Conservation (phyloP, 176 grass and related monocot genomes). For the Puya raimondii region DNA sequence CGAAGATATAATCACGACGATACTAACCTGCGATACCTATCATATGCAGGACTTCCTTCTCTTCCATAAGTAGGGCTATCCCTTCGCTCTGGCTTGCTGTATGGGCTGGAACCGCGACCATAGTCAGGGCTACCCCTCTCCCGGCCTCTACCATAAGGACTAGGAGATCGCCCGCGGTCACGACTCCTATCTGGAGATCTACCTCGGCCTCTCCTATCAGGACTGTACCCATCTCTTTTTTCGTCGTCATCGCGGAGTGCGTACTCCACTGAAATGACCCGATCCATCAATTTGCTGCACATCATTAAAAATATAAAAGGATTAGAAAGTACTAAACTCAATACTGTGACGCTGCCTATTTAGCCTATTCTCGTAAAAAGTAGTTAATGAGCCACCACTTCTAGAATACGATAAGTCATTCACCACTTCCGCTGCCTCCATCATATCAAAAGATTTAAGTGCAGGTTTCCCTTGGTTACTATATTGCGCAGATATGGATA, state of each 20-base stretch:
- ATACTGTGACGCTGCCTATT: too few species aligned
- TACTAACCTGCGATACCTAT: constrained; percentile 38
- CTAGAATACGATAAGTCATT: too few species aligned
- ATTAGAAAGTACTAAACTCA: not conserved
- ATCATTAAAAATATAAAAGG: constrained; percentile 10
- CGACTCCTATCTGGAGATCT: constrained; percentile 58
- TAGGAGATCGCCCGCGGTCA: constrained; percentile 39
- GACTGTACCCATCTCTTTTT: constrained; percentile 67
- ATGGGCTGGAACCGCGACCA: constrained; percentile 41
- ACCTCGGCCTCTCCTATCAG: constrained; percentile 66
- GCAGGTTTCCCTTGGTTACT: too few species aligned
- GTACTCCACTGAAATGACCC: constrained; percentile 91
- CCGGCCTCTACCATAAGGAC: constrained; percentile 61
- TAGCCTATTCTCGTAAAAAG: too few species aligned
- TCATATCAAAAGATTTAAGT: too few species aligned
- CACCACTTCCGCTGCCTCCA: too few species aligned
- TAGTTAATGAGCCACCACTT: too few species aligned
- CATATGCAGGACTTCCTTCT: constrained; percentile 45
- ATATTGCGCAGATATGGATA: too few species aligned
- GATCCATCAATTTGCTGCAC: constrained; percentile 70
- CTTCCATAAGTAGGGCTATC: constrained; percentile 39
- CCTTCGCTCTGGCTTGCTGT: constrained; percentile 37
- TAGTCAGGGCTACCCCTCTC: constrained; percentile 72
- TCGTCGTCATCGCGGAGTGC: constrained; percentile 93
- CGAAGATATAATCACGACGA: not conserved